Conservation (phyloP, 192 early-diverging fungal genomes). For the Paraglomus occultum region DNA sequence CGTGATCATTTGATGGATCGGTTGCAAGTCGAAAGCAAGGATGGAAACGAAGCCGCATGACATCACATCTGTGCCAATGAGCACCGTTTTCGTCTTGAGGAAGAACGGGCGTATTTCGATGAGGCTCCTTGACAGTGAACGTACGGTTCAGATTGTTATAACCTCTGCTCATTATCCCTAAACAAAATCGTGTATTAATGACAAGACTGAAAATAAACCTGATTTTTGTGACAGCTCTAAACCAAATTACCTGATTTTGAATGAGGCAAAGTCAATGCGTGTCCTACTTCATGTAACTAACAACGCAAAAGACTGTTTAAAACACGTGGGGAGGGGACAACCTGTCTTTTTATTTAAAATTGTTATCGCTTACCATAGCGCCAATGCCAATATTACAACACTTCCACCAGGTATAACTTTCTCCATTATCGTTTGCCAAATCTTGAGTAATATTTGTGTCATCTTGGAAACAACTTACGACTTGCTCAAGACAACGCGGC, state of each 20-base stretch:
- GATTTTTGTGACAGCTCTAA: no score
- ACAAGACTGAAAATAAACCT: not conserved
- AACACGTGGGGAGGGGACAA: not conserved
- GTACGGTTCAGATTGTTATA: constrained; percentile 67
- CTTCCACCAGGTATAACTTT: constrained; percentile 60
- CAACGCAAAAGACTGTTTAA: not conserved
- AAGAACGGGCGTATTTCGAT: constrained; percentile 43
- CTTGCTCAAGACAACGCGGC: constrained; percentile 59
- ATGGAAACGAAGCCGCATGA: constrained; percentile 58
- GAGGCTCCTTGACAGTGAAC: constrained; percentile 60
- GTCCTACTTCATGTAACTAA: constrained; percentile 67
- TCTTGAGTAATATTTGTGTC: constrained; percentile 52
- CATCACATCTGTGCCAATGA: constrained; percentile 65
- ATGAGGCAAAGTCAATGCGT: constrained; percentile 57
- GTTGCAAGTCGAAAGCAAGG: constrained; percentile 56
- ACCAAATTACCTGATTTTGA: constrained; percentile 42
- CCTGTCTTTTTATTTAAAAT: no score
- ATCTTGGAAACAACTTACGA: constrained; percentile 54
- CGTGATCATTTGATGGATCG: constrained; percentile 26
- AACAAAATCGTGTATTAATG: not conserved
- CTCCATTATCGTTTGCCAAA: constrained; percentile 59
- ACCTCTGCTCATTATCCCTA: constrained; percentile 61
- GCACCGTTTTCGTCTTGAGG: constrained; percentile 57
- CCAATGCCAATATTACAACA: constrained; percentile 68
- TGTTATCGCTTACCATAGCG: constrained; percentile 45